Evolutionary conservation across 2,329 filamentous ascomycete species (phyloP), one percentile per base, ranked within the genome.

Genomic region (Phialocephala sp.): DNA sequence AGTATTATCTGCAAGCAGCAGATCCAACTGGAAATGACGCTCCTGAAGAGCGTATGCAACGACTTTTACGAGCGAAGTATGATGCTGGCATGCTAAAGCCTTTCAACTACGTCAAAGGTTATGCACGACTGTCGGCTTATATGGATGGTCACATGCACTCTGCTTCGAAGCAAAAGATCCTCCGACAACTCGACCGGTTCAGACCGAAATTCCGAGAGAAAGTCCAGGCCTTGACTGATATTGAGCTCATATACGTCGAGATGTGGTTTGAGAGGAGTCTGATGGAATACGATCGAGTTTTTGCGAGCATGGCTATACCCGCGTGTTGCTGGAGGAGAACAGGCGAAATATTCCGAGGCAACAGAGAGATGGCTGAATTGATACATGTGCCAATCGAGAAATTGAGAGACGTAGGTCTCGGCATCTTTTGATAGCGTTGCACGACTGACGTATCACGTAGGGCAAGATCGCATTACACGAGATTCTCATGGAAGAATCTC

Each of bases 191-290:
- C 52, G 92, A 97, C 78, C 90, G 92, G 64, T 99, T 99, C 79
- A 86, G 95, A 55, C 95, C 95, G 18, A 97, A 97, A 76, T 99
- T 99, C 75, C 87, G 95, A 68, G 94, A 98, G 79, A 93, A 96
- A 80, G 94, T 97, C 77, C 93, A 98, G 71, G 89, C 85, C 39
- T 82, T 98, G 75, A 97, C 92, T 1, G 95, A 99, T 78, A 91
- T 97, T 77, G 93, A 99, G 78, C 87, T 99, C 32, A 90, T 98
- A 35, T 88, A 94, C 66, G 94, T 98, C 12, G 95, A 99, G 80
- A 97, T 98, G 93, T 98, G 95, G 94, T 98, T 99, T 76, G 95
- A 99, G 79, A 89, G 91, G 74, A 95, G 92, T 69, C 81, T 99
- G 72, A 95, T 98, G 91, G 95, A 98, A 76, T 98, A 98, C 74